phyloP scores from a whole-genome alignment of 345 rosid species.

The Hypericum perforatum region DNA sequence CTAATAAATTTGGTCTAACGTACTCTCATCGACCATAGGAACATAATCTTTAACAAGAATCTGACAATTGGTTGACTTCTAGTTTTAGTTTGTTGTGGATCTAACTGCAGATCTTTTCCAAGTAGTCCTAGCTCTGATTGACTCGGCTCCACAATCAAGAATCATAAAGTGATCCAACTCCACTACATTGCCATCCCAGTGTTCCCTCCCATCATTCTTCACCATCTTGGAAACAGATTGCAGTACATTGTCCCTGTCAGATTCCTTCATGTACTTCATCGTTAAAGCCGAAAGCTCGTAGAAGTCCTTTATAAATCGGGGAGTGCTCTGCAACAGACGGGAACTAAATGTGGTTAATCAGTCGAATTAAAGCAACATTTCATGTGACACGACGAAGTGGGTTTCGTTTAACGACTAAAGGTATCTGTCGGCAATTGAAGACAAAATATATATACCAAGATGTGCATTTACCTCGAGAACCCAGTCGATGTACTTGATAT shows the following conservation, averaged over 20 bases:
- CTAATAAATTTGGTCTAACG: too few relatives aligned
- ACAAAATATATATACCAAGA: too few relatives aligned
- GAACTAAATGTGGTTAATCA: too few relatives aligned
- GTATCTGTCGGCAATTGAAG: too few relatives aligned
- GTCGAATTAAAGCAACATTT: too few relatives aligned
- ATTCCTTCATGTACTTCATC: slow-evolving; percentile 19
- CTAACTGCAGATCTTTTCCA: slow-evolving; percentile 13
- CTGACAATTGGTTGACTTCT: background rate
- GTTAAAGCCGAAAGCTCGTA: slow-evolving; percentile 16
- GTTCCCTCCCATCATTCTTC: background rate
- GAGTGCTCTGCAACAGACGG: slow-evolving; percentile 12
- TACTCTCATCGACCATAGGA: too few relatives aligned
- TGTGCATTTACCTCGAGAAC: slow-evolving; percentile 9
- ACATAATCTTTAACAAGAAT: too few relatives aligned
- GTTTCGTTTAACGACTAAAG: too few relatives aligned
- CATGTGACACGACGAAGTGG: too few relatives aligned
- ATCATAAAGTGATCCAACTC: slow-evolving; percentile 21
- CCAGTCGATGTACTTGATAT: slow-evolving; percentile 9
- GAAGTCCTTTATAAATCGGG: slow-evolving; percentile 6
- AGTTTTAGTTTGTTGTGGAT: background rate
- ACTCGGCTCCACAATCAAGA: slow-evolving; percentile 12
- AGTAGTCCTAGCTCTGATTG: slow-evolving; percentile 13
- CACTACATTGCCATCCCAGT: background rate
- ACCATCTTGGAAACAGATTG: slow-evolving; percentile 15
- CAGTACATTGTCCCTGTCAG: slow-evolving; percentile 10